Base-by-base conservation (phyloP, 352 stramenopile genomes). In the Phytopythium kandeliae region DNA sequence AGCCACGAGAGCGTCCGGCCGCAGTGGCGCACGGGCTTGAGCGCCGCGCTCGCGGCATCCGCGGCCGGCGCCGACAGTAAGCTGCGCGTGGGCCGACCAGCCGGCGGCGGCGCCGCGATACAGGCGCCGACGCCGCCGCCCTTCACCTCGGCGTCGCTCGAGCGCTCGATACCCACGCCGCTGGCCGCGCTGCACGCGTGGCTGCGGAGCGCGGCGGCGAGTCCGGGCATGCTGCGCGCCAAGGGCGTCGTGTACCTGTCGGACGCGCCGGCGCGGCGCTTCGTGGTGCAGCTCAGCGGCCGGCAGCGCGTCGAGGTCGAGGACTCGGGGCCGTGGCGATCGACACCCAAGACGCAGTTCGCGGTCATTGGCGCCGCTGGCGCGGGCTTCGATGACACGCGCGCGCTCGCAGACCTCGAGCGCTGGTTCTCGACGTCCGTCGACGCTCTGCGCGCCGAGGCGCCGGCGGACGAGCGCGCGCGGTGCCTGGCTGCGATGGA, bases 191-290 rank as follows among this genome's bases (percentile, higher is more conserved):
- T 86, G 30, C 73, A 86, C 28, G 44, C 69, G 25, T 86, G 69
- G 58, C 57, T 89, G 15, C 60, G 17, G 0, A 13, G 24, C 16
- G 36, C 28, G 46, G 48, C 71, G 26, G 48, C 80, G 26, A 67
- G 71, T 2, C 19, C 51, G 9, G 61, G 58, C 10, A 67, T 73
- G 15, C 55, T 89, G 22, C 74, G 78, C 24, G 69, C 65, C 12
- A 89, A 89, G 56, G 78, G 78, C 30, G 74, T 89, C 28, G 55
- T 89, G 48, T 81, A 83, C 58, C 57, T 90, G 43, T 54, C 62
- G 1, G 79, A 90, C 37, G 59, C 83, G 48, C 74, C 74, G 5
- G 60, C 52, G 48, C 69, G 71, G 36, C 74, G 79, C 28, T 90
- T 85, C 43, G 76, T 88, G 19, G 60, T 90, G 42, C 79, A 90